Percentiles rank a stretch among this genome's conserved stretches.
phyloP scores from a whole-genome alignment of 176 grass and related monocot species.

The Juncus inflexus region DNA sequence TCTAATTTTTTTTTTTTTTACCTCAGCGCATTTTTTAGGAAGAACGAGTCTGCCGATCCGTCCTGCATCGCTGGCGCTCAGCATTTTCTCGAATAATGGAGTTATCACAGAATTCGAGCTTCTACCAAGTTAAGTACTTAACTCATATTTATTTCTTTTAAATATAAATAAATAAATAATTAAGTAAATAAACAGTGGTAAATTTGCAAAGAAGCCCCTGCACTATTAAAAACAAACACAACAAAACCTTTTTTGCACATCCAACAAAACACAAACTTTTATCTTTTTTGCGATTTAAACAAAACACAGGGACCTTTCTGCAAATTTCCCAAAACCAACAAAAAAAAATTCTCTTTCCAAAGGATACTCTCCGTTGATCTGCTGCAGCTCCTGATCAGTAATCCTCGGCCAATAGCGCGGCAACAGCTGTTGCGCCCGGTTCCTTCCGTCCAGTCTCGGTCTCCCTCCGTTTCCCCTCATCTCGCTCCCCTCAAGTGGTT shows the following conservation, averaged over 20 bases:
- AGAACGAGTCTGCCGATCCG: constrained; percentile 95
- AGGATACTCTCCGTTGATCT: constrained; percentile 95
- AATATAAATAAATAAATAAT: constrained; percentile 25
- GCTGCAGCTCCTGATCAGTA: constrained; percentile 94
- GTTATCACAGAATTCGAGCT: constrained; percentile 90
- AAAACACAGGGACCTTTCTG: not conserved
- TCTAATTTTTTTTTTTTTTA: constrained; percentile 30
- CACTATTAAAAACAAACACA: too few relatives aligned
- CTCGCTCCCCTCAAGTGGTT: constrained; percentile 22
- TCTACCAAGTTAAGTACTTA: constrained; percentile 56
- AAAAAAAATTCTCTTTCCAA: too few relatives aligned
- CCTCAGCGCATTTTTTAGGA: constrained; percentile 99
- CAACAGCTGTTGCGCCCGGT: constrained; percentile 77
- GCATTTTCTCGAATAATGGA: constrained; percentile 97
- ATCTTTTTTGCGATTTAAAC: not conserved
- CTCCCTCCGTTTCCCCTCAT: constrained; percentile 58
- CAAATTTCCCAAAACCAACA: constrained; percentile 1
- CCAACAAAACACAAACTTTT: not conserved
- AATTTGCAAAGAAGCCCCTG: not conserved
- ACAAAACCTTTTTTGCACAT: too few relatives aligned
- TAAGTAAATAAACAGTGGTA: not conserved
- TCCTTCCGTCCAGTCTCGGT: constrained; percentile 61
- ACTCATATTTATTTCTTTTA: constrained; percentile 23
- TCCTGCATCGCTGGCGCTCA: constrained; percentile 98
- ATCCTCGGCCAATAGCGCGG: constrained; percentile 98